Evolutionary conservation across 2,329 filamentous ascomycete species (phyloP), one percentile per base, ranked within the genome.

Genomic region (Scedosporium aurantiacum): DNA sequence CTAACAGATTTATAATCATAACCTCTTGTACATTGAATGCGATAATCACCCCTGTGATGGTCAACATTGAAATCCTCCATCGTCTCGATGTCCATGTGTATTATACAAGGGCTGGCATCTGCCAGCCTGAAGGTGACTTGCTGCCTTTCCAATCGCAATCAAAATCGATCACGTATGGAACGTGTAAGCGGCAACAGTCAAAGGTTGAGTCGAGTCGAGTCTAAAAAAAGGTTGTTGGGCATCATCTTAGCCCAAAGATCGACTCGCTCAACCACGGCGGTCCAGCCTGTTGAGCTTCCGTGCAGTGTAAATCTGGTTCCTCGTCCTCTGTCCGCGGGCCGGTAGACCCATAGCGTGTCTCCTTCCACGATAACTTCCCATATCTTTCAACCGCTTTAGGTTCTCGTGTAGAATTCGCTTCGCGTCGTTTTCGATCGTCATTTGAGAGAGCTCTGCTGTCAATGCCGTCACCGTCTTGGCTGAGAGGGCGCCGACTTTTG

Each of bases 391-490:
- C 63, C 93, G 80, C 71, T 81, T 81, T 67, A 99, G 96, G 70
- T 97, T 94, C 58, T 96, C 90, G 68, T 87, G 82, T 43, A 97
- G 76, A 63, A 90, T 78, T 70, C 88, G 83, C 69, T 85, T 80
- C 65, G 95, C 80, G 69, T 97, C 92, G 73, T 89, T 96, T 74
- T 97, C 94, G 68, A 97, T 90, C 63, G 89, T 96, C 90, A 99
- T 92, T 61, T 86, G 87, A 16, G 91, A 90, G 47, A 99, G 79
- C 70, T 96, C 90, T 58, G 88, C 88, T 23, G 89, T 94, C 63
- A 99, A 79, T 60, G 89, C 87, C 60, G 90, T 87, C 67, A 96
- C 78, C 63, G 91, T 92, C 72, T 88, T 86, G 63, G 87, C 84
- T 54, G 84, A 81, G 21, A 99, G 77, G 6, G 84, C 81, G 71